Conservation (phyloP, 345 rosid genomes). For the Eucalyptus leucophloia region DNA sequence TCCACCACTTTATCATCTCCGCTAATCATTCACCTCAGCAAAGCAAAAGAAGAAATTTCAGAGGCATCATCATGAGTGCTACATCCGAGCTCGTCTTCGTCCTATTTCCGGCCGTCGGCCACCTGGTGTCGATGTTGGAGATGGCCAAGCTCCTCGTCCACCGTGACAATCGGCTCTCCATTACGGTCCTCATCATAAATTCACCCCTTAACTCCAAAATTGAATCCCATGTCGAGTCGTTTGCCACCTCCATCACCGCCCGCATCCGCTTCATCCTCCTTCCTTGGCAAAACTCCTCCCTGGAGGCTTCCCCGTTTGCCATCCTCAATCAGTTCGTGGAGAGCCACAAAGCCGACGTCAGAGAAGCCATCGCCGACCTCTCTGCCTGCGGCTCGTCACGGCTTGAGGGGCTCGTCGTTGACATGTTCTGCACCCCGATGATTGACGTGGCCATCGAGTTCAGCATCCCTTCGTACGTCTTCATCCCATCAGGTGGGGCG, state of each 20-base stretch:
- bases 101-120: slow-evolving; percentile 17
- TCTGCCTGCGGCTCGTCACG: background rate
- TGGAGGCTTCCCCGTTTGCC: background rate
- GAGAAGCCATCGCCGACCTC: slow-evolving; percentile 3
- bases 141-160: slow-evolving; percentile 26
- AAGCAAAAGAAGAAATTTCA: background rate
- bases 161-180: slow-evolving; percentile 22
- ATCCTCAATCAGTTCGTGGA: background rate
- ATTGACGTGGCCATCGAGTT: slow-evolving; percentile 37
- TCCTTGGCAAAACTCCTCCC: background rate
- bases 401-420: slow-evolving; percentile 44
- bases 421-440: slow-evolving; percentile 34
- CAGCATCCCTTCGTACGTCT: slow-evolving; percentile 27
- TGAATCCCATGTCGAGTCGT: background rate
- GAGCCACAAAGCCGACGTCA: slow-evolving; percentile 9
- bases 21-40: background rate
- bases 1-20: background rate
- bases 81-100: background rate
- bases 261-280: slow-evolving; percentile 19
- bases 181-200: slow-evolving; percentile 25
- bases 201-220: background rate
- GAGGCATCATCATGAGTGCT: background rate
- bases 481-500: slow-evolving; percentile 24
- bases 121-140: slow-evolving; percentile 24
- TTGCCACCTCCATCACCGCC: background rate